Base-by-base conservation (phyloP, 352 stramenopile species). In the Phytopythium delawarense region DNA sequence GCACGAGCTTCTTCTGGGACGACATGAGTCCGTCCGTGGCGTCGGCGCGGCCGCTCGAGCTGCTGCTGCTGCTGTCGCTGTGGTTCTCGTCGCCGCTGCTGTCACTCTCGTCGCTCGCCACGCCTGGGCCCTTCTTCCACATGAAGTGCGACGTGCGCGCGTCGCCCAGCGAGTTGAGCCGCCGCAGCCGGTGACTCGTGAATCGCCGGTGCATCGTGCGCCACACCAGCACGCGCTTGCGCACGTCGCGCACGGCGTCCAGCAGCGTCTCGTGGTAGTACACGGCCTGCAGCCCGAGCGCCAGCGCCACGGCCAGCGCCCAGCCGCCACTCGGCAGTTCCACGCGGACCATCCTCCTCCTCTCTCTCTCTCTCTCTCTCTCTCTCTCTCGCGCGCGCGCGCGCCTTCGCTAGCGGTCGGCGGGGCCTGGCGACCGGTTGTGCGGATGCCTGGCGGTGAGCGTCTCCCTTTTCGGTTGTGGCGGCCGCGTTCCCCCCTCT, bases 1-100 rank as follows among this genome's bases (percentile, higher is more conserved):
- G 84, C 45, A 98, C 89, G 65, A 97, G 70, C 71, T 96, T 96
- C 68, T 91, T 91, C 65, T 91, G 82, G 45, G 80, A 84, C 0
- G 69, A 78, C 65, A 91, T 85, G 64, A 91, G 74, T 1, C 82
- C 82, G 55, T 84, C 75, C 0, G 79, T 67, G 13, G 75, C 66
- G 40, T 66, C 59, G 39, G 58, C 65, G 40, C 55, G 11, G 13
- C n/a, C 39, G 49, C 57, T 67, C 30, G 60, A 67, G 51, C 48
- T 59, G 46, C 70, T 64, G 25, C 68, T 55, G 59, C 68, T 57
- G 60, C 59, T 76, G 48, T 46, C 57, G 48, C 70, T 65, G 21
- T 63, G 54, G 60, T 57, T 76, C 37, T 74, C 73, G 32, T 80
- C 64, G 40, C 65, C 77, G 48, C 57, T 70, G 65, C 64, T 70